A percentile compares a stretch with the other conserved stretches of the same genome.
phyloP scores from a whole-genome alignment of 1,284 basidiomycete genomes.

The Termitomyces sp. region DNA sequence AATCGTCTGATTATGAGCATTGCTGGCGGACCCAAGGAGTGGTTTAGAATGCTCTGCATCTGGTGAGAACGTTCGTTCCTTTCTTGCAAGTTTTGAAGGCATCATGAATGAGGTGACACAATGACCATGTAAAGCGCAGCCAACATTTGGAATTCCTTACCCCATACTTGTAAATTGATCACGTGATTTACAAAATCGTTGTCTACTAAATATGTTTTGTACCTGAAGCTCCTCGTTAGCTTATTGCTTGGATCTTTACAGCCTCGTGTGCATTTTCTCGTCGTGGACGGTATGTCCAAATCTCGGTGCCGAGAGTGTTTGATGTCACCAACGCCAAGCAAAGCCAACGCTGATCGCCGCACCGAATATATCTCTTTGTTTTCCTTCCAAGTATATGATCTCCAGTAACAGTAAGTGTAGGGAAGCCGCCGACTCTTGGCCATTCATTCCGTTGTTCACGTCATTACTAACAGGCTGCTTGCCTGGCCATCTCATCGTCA shows the following conservation, averaged over 20 bases:
- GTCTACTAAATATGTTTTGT: too few relatives aligned
- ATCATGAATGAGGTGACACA: conserved; percentile 22
- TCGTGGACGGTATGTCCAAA: background rate
- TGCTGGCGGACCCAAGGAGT: conserved; percentile 36
- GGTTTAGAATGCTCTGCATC: conserved; percentile 49
- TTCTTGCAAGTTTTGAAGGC: conserved; percentile 32
- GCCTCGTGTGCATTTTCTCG: background rate
- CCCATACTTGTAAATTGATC: background rate
- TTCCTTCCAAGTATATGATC: background rate
- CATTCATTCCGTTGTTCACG: background rate
- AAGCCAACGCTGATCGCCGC: background rate
- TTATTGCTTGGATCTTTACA: background rate
- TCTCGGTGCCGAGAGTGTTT: background rate
- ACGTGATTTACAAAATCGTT: background rate
- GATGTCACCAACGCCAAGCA: background rate
- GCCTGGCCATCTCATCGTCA: background rate
- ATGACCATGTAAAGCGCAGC: conserved; percentile 16
- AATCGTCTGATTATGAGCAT: conserved; percentile 28
- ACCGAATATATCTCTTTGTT: background rate
- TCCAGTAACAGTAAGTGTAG: background rate
- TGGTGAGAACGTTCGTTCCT: conserved; percentile 23
- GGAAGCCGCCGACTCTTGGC: background rate
- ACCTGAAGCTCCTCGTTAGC: background rate
- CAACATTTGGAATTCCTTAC: background rate
- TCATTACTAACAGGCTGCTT: background rate